Conservation (phyloP, 768 basidiomycete species). For the Hygrophorus pudorinus region DNA sequence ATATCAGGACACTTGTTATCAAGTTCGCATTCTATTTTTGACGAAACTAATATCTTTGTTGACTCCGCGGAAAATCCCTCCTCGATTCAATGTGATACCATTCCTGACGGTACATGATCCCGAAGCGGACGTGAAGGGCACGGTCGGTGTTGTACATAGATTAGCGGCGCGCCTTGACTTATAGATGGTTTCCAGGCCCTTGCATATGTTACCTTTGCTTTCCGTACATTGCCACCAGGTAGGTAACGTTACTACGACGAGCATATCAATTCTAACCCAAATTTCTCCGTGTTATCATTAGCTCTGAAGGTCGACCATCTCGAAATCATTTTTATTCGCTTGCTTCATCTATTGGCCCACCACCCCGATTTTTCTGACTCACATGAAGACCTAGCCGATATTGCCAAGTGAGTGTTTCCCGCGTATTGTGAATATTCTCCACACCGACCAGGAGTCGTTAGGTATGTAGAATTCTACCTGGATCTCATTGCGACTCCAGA, state of each 20-base stretch:
- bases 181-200: constrained; percentile 33
- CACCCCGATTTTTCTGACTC: constrained; percentile 82
- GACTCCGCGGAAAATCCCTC: constrained; percentile 51
- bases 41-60: constrained; percentile 61
- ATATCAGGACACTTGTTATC: constrained; percentile 74
- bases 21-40: constrained; percentile 74
- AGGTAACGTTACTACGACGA: neutral
- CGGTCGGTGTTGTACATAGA: constrained; percentile 31
- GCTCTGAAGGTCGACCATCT: constrained; percentile 54
- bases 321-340: constrained; percentile 76
- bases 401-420: constrained; percentile 61
- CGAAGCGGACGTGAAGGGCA: constrained; percentile 63
- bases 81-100: constrained; percentile 73
- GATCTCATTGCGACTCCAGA: constrained; percentile 69
- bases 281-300: constrained; percentile 12
- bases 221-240: constrained; percentile 39
- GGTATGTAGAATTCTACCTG: constrained; percentile 86
- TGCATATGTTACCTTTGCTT: constrained; percentile 42
- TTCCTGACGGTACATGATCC: constrained; percentile 91
- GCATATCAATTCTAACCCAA: neutral
- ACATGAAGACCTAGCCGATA: constrained; percentile 61
- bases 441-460: constrained; percentile 20
- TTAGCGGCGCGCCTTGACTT: neutral
- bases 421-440: neutral
- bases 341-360: constrained; percentile 83